phyloP scores from a whole-genome alignment of 495 filamentous ascomycete genomes.

The Xylaria acuta region DNA sequence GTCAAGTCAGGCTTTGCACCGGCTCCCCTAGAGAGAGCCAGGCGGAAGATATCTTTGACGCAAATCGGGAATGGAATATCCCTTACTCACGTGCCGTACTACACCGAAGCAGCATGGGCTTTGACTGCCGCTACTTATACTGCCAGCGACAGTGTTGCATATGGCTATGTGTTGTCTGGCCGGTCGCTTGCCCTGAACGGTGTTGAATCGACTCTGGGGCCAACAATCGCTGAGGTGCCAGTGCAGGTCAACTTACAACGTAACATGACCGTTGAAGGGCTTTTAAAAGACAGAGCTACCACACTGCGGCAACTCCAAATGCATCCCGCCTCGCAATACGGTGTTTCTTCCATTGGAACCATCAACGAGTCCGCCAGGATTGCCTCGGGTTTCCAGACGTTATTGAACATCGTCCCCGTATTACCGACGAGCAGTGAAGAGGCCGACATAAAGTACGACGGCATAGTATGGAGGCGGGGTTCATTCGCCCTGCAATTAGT shows the following conservation, averaged over 20 bases:
- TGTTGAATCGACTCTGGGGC: conserved; percentile 11
- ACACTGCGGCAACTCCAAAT: conserved; percentile 21
- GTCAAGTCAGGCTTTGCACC: not conserved
- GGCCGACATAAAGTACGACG: not conserved
- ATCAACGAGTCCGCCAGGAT: conserved; percentile 7
- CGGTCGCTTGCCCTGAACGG: conserved; percentile 11
- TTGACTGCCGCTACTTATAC: conserved; percentile 17
- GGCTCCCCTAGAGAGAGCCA: not conserved
- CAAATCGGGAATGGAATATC: not conserved
- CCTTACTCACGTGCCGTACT: conserved; percentile 12
- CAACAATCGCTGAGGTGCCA: conserved; percentile 16
- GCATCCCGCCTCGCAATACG: conserved; percentile 22
- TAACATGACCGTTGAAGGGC: conserved; percentile 11
- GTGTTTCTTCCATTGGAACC: not conserved
- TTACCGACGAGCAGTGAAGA: not conserved
- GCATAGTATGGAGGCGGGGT: not conserved
- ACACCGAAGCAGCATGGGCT: conserved; percentile 23
- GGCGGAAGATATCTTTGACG: not conserved
- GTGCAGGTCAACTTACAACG: conserved; percentile 24
- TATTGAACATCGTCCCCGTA: conserved; percentile 19
- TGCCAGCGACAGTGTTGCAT: conserved; percentile 18
- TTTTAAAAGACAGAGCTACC: conserved; percentile 21
- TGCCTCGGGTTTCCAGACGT: conserved; percentile 21
- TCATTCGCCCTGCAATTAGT: conserved; percentile 3
- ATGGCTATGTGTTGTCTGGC: conserved; percentile 20